Base-by-base conservation (phyloP, 345 rosid genomes). In the Salix koriyanagi region DNA sequence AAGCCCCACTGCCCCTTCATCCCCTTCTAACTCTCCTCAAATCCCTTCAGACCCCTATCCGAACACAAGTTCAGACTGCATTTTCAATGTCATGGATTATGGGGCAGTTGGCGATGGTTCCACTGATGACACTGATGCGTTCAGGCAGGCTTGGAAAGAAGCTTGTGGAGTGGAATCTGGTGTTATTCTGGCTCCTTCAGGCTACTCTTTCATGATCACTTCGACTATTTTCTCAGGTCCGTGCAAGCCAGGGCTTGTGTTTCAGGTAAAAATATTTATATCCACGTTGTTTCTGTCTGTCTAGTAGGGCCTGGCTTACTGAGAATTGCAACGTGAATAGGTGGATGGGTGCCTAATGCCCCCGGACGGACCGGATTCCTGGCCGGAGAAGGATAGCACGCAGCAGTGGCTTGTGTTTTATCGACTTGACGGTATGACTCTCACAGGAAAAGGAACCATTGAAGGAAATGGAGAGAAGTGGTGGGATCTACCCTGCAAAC, bases 401-500 rank as follows among this genome's bases (percentile, higher is more conserved):
- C 88, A 77, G 46, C 99, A 96, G 71, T 96, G 99, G 99, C 91
- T 96, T 1, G 93, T 96, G 72, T 96, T 96, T 85, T 96, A 96
- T 68, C 82, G 87, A 69, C 91, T 96, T 3, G 78, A 91, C 14
- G 76, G 83, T 37, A 72, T 96, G 84, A 91, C 87, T 28, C 84
- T 96, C 81, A 81, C 91, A 1, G 99, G 98, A 8, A 82, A 78
- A 64, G 98, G 99, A 52, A 89, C 93, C 77, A 85, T 96, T 34
- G 97, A 96, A 88, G 99, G 99, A 61, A 96, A 96, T 69, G 99
- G 98, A 65, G 93, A 88, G 83, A 85, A 91, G 67, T 96, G 99
- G 99, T 96, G 99, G 99, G 97, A 96, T 48, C 88, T 96, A 62
- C 99, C 99, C 72, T 93, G 99, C 91, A 96, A 96, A 76, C 99